Conservation (phyloP, 148 eudicot species). For the Dysphania ambrosioides region DNA sequence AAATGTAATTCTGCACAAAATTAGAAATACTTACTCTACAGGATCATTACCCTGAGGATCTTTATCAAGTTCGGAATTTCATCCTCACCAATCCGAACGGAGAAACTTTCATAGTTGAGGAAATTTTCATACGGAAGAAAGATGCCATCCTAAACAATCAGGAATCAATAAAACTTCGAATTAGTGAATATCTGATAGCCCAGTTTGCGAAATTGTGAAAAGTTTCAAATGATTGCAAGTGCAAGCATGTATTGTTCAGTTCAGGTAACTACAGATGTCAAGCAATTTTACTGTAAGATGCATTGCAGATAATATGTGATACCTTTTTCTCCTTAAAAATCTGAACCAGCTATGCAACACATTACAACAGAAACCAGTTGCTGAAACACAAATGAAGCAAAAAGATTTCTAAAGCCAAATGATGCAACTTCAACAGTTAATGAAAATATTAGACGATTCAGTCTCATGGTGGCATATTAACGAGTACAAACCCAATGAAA, state of each 20-base stretch:
- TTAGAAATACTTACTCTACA: constrained; percentile 1
- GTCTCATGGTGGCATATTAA: no score
- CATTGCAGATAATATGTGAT: neutral
- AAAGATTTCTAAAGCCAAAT: neutral
- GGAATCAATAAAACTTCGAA: neutral
- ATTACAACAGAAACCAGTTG: neutral
- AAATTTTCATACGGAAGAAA: constrained; percentile 90
- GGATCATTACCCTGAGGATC: constrained; percentile 56
- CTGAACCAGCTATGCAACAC: neutral
- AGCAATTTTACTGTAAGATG: neutral
- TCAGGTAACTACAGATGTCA: neutral
- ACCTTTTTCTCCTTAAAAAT: neutral
- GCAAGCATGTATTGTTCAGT: constrained; percentile 4
- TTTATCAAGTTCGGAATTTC: constrained; percentile 76
- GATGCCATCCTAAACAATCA: constrained; percentile 71
- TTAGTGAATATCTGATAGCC: neutral
- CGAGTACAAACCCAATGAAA: no score
- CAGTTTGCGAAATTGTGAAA: neutral
- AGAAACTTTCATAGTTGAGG: constrained; percentile 89
- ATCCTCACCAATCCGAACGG: constrained; percentile 82
- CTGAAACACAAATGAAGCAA: neutral
- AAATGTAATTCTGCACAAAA: constrained; percentile 10
- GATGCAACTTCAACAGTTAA: no score
- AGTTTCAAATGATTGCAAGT: neutral
- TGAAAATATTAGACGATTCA: no score